These are phyloP conservation scores for Daldinia caldariorum DNA, from an alignment of 495 filamentous ascomycete species.

Conservation along the genomic window DNA sequence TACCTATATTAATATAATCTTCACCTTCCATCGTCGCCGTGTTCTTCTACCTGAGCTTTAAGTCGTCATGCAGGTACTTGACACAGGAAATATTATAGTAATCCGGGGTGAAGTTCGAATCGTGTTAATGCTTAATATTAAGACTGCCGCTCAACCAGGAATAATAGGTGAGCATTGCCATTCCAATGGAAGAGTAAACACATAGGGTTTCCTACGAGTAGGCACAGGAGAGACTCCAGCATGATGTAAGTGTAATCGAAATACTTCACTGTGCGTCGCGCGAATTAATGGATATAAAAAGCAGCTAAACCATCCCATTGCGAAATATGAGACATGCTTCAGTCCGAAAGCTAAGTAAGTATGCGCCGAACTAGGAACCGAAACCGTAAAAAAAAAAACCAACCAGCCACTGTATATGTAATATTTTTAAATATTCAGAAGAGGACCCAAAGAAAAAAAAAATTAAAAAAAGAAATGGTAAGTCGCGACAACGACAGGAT, in stretches of 20 bases:
- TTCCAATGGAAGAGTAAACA: too few relatives aligned
- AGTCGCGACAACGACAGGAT: constrained; percentile 15
- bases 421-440: too few relatives aligned
- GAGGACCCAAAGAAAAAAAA: background rate
- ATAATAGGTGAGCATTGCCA: too few relatives aligned
- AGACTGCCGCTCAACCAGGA: too few relatives aligned
- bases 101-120: background rate
- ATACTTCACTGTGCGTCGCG: background rate
- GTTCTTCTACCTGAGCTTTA: background rate
- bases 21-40: background rate
- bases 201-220: too few relatives aligned
- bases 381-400: too few relatives aligned
- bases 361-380: too few relatives aligned
- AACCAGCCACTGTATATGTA: too few relatives aligned
- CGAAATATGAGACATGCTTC: background rate
- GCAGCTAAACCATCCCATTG: background rate
- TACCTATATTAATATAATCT: constrained; percentile 12
- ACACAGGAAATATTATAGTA: background rate
- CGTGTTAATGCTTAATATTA: background rate
- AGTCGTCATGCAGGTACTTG: too few relatives aligned
- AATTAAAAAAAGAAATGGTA: constrained; percentile 1
- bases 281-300: background rate
- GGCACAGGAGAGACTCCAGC: too few relatives aligned
- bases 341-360: background rate
- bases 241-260: background rate